Conservation (phyloP, 768 basidiomycete genomes). For the Mycena indigotica region DNA sequence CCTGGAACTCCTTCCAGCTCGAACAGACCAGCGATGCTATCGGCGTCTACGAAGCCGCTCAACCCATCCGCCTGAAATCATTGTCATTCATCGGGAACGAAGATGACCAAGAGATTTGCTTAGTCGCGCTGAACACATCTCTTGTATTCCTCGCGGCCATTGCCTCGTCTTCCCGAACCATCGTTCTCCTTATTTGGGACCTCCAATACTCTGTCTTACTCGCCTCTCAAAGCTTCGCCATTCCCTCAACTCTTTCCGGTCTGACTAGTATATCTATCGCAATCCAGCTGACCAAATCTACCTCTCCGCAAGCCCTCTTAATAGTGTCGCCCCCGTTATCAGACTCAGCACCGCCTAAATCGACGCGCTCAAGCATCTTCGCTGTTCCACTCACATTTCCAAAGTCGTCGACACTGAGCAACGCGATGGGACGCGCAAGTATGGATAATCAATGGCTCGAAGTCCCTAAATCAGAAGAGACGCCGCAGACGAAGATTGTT, state of each 20-base stretch:
- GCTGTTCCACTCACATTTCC: constrained; percentile 61
- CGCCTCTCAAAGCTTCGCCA: constrained; percentile 50
- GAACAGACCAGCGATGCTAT: constrained; percentile 27
- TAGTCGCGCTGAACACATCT: constrained; percentile 57
- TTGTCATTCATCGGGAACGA: constrained; percentile 21
- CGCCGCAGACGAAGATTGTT: constrained; percentile 36
- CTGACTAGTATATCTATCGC: constrained; percentile 32
- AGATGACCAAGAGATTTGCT: constrained; percentile 29
- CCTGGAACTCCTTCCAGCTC: constrained; percentile 36
- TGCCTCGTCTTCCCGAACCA: constrained; percentile 41
- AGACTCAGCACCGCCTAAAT: constrained; percentile 24
- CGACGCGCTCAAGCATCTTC: constrained; percentile 55
- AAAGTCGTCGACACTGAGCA: constrained; percentile 59
- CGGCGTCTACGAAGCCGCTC: constrained; percentile 24
- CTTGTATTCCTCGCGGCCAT: constrained; percentile 57
- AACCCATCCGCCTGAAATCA: constrained; percentile 32
- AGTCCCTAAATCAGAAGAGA: constrained; percentile 14
- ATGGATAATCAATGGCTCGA: constrained; percentile 50
- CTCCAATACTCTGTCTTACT: constrained; percentile 67
- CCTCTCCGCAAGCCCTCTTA: constrained; percentile 54
- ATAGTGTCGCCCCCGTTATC: constrained; percentile 43
- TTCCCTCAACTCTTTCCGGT: constrained; percentile 46
- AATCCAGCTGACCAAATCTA: constrained; percentile 35
- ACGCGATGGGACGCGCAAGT: constrained; percentile 57
- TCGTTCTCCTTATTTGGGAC: constrained; percentile 68